These are phyloP conservation scores for Iberis pinnata DNA, from an alignment of 345 rosid genomes.

Conservation along the genomic window DNA sequence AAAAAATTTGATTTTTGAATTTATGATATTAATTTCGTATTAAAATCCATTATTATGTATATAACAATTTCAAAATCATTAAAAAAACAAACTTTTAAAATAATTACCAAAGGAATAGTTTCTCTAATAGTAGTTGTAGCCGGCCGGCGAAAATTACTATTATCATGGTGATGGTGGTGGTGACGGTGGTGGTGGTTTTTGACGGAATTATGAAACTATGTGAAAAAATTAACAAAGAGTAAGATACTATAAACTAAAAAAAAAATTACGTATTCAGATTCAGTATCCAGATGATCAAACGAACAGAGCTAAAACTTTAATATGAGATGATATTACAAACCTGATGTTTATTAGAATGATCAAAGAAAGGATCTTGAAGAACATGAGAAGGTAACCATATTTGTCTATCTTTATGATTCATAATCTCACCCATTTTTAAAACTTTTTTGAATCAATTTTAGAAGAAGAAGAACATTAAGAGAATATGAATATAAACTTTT, in stretches of 20 bases:
- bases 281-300: background rate
- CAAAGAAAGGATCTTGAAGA: slow-evolving; percentile 39
- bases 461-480: slow-evolving; percentile 23
- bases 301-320: background rate
- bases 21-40: background rate
- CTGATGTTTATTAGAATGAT: slow-evolving; percentile 24
- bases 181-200: slow-evolving; percentile 8
- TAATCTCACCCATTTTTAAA: slow-evolving; percentile 31
- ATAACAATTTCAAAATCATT: background rate
- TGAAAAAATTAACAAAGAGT: background rate
- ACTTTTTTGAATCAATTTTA: slow-evolving; percentile 4
- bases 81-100: background rate
- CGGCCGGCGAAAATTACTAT: slow-evolving; percentile 2
- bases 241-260: background rate
- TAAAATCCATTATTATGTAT: background rate
- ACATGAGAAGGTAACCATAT: slow-evolving; percentile 47
- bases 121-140: background rate
- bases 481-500: background rate
- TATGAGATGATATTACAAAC: slow-evolving; percentile 12
- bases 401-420: slow-evolving; percentile 42
- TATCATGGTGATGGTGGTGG: background rate
- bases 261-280: background rate
- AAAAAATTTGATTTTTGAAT: background rate
- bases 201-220: slow-evolving; percentile 5
- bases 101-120: slow-evolving; percentile 13